Evolutionary conservation across 768 basidiomycete species (phyloP).

Genomic region (Trametes coccinea): DNA sequence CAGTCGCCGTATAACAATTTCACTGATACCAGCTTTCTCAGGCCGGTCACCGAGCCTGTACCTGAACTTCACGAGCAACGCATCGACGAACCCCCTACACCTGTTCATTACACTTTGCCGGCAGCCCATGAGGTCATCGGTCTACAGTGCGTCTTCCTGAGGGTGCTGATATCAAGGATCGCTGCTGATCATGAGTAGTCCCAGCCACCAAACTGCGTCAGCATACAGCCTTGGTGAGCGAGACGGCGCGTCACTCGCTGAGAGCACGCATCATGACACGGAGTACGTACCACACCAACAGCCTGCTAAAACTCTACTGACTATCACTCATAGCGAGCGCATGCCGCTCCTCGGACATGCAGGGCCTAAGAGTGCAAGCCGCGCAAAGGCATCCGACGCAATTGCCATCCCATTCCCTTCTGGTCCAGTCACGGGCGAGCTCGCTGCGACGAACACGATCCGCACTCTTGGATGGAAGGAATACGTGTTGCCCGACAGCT

Average conservation of each 20-base stretch:
- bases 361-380: slow-evolving; percentile 26
- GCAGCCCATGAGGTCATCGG: slow-evolving; percentile 42
- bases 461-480: slow-evolving; percentile 72
- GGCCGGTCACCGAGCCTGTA: slow-evolving; percentile 1
- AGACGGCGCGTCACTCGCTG: slow-evolving; percentile 8
- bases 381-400: slow-evolving; percentile 18
- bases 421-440: slow-evolving; percentile 22
- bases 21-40: neutral
- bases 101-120: slow-evolving; percentile 46
- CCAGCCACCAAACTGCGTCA: slow-evolving; percentile 18
- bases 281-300: slow-evolving; percentile 18
- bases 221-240: slow-evolving; percentile 24
- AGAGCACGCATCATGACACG: slow-evolving; percentile 13
- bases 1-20: neutral
- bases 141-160: slow-evolving; percentile 27
- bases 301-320: neutral
- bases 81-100: slow-evolving; percentile 22
- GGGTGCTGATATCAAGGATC: neutral
- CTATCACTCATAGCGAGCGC: slow-evolving; percentile 40
- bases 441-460: slow-evolving; percentile 28
- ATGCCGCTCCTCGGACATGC: slow-evolving; percentile 50
- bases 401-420: slow-evolving; percentile 25
- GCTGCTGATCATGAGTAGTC: slow-evolving; percentile 14
- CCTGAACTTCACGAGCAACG: slow-evolving; percentile 3
- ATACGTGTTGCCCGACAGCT: slow-evolving; percentile 71